Evolutionary conservation across 2,329 filamentous ascomycete genomes (phyloP).

Genomic region (Knufia petricola): DNA sequence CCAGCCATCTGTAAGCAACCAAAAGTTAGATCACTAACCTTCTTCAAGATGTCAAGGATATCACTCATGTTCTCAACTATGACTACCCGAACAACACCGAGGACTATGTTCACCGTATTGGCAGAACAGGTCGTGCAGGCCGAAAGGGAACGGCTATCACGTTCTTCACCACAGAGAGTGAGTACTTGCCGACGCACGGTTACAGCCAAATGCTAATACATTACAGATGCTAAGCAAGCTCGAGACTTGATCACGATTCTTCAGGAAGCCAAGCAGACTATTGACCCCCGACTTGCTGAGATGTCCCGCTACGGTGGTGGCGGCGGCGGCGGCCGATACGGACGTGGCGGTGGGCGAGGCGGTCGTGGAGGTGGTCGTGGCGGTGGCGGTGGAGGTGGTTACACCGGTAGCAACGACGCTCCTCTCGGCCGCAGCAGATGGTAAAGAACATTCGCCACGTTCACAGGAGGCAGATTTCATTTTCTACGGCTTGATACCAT

Average conservation of each 20-base stretch:
- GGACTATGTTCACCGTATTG: conserved; percentile 96
- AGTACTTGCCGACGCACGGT: conserved; percentile 36
- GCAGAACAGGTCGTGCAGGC: conserved; percentile 86
- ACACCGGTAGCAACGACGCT: conserved; percentile 49
- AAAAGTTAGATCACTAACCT: conserved; percentile 61
- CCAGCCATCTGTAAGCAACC: conserved; percentile 35
- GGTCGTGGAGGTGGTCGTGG: conserved; percentile 45
- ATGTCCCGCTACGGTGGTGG: conserved; percentile 91
- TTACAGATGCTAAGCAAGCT: conserved; percentile 76
- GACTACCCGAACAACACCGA: conserved; percentile 40
- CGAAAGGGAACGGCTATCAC: conserved; percentile 93
- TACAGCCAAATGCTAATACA: conserved; percentile 17
- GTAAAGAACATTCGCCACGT: conserved; percentile 33
- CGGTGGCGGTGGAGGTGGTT: conserved; percentile 40
- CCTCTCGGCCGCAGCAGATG: conserved; percentile 49
- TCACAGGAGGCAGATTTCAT: conserved; percentile 4
- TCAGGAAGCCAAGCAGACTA: conserved; percentile 93
- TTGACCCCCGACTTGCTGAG: conserved; percentile 89
- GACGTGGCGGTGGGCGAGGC: conserved; percentile 55
- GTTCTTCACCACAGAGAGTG: conserved; percentile 98
- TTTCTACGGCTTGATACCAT: conserved; percentile 9
- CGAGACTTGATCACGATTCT: conserved; percentile 91
- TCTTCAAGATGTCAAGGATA: conserved; percentile 97
- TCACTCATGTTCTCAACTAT: conserved; percentile 80
- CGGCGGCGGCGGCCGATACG: conserved; percentile 59